Percentiles rank a stretch among this genome's conserved stretches.
phyloP scores from a whole-genome alignment of 1,139 yeast genomes.

The Pichia sp. region DNA sequence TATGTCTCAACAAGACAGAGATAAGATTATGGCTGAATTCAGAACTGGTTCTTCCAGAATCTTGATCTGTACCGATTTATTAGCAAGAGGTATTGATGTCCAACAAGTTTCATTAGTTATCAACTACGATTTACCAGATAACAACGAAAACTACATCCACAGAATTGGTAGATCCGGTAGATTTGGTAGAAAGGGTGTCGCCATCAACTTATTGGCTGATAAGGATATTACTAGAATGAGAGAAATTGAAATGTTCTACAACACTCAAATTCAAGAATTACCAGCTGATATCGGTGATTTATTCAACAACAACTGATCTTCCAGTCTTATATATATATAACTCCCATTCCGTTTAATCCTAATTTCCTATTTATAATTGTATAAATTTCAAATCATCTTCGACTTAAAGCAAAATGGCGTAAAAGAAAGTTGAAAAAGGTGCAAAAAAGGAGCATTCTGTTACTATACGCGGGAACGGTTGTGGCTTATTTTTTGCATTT shows the following conservation, averaged over 20 bases:
- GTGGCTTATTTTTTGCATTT: too few relatives aligned
- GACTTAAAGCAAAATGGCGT: neutral
- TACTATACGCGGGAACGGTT: too few relatives aligned
- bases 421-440: too few relatives aligned
- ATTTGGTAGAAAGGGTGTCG: constrained; percentile 99
- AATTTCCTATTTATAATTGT: neutral
- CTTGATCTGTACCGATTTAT: constrained; percentile 93
- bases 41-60: constrained; percentile 98
- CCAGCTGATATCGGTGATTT: constrained; percentile 91
- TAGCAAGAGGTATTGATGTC: constrained; percentile 99
- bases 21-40: constrained; percentile 97
- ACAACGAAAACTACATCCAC: constrained; percentile 98
- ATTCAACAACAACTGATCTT: constrained; percentile 44
- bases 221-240: constrained; percentile 93
- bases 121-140: constrained; percentile 96
- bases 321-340: neutral
- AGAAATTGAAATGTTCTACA: constrained; percentile 97
- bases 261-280: constrained; percentile 98
- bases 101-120: constrained; percentile 98
- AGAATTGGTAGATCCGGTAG: constrained; percentile 99
- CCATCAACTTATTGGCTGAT: constrained; percentile 94
- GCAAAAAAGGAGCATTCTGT: too few relatives aligned
- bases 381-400: neutral
- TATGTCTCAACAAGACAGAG: constrained; percentile 96
- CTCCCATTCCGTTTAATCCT: neutral